These are phyloP conservation scores for Chlorencoelia australis DNA, from an alignment of 2,329 filamentous ascomycete species.

Conservation along the genomic window DNA sequence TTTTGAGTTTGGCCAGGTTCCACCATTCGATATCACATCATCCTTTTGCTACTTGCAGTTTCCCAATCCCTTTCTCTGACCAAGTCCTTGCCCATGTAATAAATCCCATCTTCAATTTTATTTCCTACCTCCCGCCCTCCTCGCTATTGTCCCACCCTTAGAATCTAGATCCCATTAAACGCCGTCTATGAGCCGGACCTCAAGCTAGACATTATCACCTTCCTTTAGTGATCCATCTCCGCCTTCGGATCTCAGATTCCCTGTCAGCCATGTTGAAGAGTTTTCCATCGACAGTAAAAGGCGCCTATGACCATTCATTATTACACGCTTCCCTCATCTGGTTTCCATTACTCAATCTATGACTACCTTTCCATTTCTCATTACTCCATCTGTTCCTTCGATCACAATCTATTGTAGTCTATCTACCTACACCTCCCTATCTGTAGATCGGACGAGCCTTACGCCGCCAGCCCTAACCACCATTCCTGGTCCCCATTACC, in stretches of 20 bases:
- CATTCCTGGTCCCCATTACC: slow-evolving; percentile 7
- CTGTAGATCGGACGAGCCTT: slow-evolving; percentile 1
- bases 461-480: slow-evolving; percentile 4
- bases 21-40: too few relatives aligned
- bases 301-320: too few relatives aligned
- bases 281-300: slow-evolving; percentile 6
- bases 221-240: neutral
- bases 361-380: slow-evolving; percentile 7
- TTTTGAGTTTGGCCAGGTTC: too few relatives aligned
- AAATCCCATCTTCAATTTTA: too few relatives aligned
- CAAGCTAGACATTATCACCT: slow-evolving; percentile 2
- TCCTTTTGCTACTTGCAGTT: too few relatives aligned
- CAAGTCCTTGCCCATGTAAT: too few relatives aligned
- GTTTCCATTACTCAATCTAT: slow-evolving; percentile 10
- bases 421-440: neutral
- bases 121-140: too few relatives aligned
- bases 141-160: too few relatives aligned
- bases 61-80: too few relatives aligned
- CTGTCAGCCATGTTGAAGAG: slow-evolving; percentile 1
- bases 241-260: slow-evolving; percentile 6
- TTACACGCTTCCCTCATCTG: too few relatives aligned
- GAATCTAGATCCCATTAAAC: neutral
- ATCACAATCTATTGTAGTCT: neutral
- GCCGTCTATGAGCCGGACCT: slow-evolving; percentile 1
- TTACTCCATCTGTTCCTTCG: slow-evolving; percentile 6